Evolutionary conservation across 768 basidiomycete species (phyloP).

Genomic region (Chlorophyllum brunneum): DNA sequence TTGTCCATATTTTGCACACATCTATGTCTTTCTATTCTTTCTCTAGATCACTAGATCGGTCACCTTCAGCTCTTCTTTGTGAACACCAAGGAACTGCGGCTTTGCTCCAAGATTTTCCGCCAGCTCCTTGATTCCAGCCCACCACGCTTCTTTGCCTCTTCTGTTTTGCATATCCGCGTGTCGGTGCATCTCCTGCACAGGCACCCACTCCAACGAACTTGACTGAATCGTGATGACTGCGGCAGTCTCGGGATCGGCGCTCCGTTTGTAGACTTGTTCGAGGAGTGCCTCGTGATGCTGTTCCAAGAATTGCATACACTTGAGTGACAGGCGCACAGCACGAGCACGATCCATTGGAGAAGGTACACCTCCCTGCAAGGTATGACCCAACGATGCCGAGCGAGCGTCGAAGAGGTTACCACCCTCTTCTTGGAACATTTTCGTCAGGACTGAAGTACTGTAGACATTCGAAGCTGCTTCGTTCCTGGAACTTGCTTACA

Average conservation of each 20-base stretch:
- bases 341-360: slow-evolving; percentile 93
- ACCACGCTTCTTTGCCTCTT: slow-evolving; percentile 77
- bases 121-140: slow-evolving; percentile 64
- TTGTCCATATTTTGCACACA: too few species aligned
- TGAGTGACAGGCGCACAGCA: slow-evolving; percentile 83
- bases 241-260: slow-evolving; percentile 62
- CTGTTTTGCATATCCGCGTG: slow-evolving; percentile 92
- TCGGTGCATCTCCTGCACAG: slow-evolving; percentile 76
- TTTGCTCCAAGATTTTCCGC: slow-evolving; percentile 73
- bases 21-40: too few species aligned
- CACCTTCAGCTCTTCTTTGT: slow-evolving; percentile 20
- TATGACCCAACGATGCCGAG: slow-evolving; percentile 95
- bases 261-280: slow-evolving; percentile 45
- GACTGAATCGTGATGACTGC: slow-evolving; percentile 92
- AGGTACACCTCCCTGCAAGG: slow-evolving; percentile 92
- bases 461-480: slow-evolving; percentile 87
- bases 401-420: slow-evolving; percentile 88
- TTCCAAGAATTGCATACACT: slow-evolving; percentile 95
- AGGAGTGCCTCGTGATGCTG: slow-evolving; percentile 60
- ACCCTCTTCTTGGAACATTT: slow-evolving; percentile 96
- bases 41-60: too few species aligned
- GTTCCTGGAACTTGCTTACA: slow-evolving; percentile 46
- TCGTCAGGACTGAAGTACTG: slow-evolving; percentile 86
- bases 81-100: slow-evolving; percentile 46
- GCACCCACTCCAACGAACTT: slow-evolving; percentile 75